phyloP scores from a whole-genome alignment of 2,329 filamentous ascomycete genomes.

The Cyphellophora attinorum region DNA sequence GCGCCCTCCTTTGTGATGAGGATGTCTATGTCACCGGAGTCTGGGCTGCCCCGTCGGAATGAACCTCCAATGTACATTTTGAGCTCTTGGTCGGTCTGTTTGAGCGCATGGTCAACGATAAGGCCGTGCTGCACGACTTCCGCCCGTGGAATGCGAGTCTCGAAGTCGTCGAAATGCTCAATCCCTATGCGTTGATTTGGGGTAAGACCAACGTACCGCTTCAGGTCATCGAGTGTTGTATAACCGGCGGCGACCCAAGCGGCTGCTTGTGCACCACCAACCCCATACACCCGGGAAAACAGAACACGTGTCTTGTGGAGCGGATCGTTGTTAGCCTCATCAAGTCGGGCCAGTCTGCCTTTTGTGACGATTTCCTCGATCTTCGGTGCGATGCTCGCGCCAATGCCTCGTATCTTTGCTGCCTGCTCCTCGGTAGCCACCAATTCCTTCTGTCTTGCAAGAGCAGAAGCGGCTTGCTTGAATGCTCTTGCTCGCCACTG shows the following conservation, averaged over 20 bases:
- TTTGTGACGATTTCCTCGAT: constrained; percentile 83
- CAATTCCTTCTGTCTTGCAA: constrained; percentile 55
- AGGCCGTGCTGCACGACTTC: constrained; percentile 64
- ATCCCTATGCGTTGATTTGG: constrained; percentile 65
- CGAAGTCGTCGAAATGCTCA: constrained; percentile 71
- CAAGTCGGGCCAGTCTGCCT: constrained; percentile 59
- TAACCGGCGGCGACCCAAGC: constrained; percentile 70
- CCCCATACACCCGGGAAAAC: constrained; percentile 74
- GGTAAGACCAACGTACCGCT: constrained; percentile 51
- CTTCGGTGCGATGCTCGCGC: constrained; percentile 64
- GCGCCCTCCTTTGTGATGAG: constrained; percentile 65
- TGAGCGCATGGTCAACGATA: constrained; percentile 52
- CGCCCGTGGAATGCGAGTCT: constrained; percentile 62
- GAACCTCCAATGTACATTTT: constrained; percentile 72
- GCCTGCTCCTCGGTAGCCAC: constrained; percentile 65
- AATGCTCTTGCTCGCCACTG: constrained; percentile 69
- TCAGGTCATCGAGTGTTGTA: constrained; percentile 64
- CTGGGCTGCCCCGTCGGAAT: constrained; percentile 67
- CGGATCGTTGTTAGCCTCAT: constrained; percentile 59
- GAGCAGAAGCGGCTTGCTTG: constrained; percentile 62
- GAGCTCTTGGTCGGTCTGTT: constrained; percentile 51
- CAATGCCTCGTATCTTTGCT: constrained; percentile 56
- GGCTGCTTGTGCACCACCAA: constrained; percentile 59
- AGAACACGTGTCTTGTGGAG: constrained; percentile 54
- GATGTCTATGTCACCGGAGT: constrained; percentile 75